Evolutionary conservation across 1,284 basidiomycete species (phyloP).

Genomic region (Rhodotorula sp.): DNA sequence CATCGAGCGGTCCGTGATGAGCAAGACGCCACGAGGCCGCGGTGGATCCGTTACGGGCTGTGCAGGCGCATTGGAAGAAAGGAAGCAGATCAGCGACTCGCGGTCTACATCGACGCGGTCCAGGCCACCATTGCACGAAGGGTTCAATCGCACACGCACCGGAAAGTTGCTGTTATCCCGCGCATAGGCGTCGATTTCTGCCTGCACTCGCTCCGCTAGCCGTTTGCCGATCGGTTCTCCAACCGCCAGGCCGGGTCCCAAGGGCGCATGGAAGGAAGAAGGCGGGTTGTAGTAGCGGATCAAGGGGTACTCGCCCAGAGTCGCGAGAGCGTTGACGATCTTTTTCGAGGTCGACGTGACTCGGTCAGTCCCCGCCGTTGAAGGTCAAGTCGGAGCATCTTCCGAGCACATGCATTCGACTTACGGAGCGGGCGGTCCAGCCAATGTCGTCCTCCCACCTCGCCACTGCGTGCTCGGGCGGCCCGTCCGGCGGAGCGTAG

Average conservation of each 20-base stretch:
- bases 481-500: slow-evolving; percentile 70
- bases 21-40: slow-evolving; percentile 73
- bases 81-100: slow-evolving; percentile 17
- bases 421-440: slow-evolving; percentile 56
- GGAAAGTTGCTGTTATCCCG: slow-evolving; percentile 80
- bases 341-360: slow-evolving; percentile 48
- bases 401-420: slow-evolving; percentile 28
- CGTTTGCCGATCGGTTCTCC: slow-evolving; percentile 66
- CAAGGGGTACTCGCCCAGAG: slow-evolving; percentile 87
- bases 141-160: slow-evolving; percentile 55
- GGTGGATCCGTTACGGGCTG: slow-evolving; percentile 62
- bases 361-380: too few species aligned
- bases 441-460: slow-evolving; percentile 78
- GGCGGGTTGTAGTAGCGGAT: slow-evolving; percentile 88
- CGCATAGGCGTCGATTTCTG: slow-evolving; percentile 78
- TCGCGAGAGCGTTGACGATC: slow-evolving; percentile 87
- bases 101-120: not conserved
- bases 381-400: slow-evolving; percentile 15
- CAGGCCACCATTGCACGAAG: slow-evolving; percentile 25
- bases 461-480: slow-evolving; percentile 58
- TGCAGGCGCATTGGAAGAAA: not conserved
- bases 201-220: slow-evolving; percentile 77
- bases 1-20: slow-evolving; percentile 95
- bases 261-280: slow-evolving; percentile 67
- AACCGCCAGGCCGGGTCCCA: slow-evolving; percentile 70